Base-by-base conservation (phyloP, 2,329 filamentous ascomycete species). In the Talaromyces sp. region DNA sequence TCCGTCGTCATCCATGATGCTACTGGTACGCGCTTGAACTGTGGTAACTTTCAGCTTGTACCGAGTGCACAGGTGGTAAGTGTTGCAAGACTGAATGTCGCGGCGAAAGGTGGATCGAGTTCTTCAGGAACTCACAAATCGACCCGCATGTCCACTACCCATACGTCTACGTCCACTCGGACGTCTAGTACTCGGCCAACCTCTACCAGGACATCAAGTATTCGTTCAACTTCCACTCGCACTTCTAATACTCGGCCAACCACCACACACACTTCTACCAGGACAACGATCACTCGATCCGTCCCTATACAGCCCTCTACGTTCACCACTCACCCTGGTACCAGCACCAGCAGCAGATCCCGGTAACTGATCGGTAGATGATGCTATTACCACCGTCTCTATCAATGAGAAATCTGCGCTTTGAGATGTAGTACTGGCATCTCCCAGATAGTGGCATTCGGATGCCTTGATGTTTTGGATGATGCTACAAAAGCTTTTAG, bases 11-110 rank as follows among this genome's bases (percentile, higher is more conserved):
- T 88, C 47, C 85, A 87, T 64, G 77, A 76, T 56, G 74, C 79
- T 60, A 84, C 87, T 75, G 81, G 80, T 68, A 84, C 81, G 7
- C 81, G 83, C 68, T 78, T 87, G 70, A 81, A 82, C 34, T 88
- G 86, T 76, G 85, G 82, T 65, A 86, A 86, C 74, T 86, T 87
- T 76, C 68, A 53, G 27, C 58, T 68, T 36, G 82, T 47, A 59
- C 10, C 36, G 5, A 8, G 38, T 29, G 7, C 17, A 19, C 56
- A 43, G 34, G 17, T 4, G 11, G 34, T 19, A 3, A 10, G 45
- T 13, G 19, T 25, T 17, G 2, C 15, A n/a, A 15, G 49, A 53
- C 2, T 31, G 27, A 53, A 19, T 53, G 27, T 49, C 19, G 22
- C 13, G 15, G 3, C 3, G 22, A 49, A 19, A 11, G 22, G 22